These are phyloP conservation scores for Clausena lansium DNA, from an alignment of 345 rosid genomes.

Conservation along the genomic window DNA sequence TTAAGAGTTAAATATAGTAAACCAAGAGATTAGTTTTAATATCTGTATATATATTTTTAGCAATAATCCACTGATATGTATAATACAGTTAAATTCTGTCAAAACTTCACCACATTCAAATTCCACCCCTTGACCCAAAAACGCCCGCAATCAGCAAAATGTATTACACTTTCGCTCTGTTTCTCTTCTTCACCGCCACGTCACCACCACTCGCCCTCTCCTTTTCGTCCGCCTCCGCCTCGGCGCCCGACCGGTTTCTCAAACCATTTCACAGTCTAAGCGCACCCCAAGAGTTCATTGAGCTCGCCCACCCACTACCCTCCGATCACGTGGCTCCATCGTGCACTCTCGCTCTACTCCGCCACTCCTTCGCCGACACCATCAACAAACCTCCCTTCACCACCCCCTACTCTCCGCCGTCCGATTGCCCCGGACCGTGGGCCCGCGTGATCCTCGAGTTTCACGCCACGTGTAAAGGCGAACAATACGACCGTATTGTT, in stretches of 20 bases:
- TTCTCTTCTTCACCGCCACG: slow-evolving; percentile 17
- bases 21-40: no score
- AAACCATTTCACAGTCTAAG: slow-evolving; percentile 24
- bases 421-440: slow-evolving; percentile 65
- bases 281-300: slow-evolving; percentile 46
- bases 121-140: neutral
- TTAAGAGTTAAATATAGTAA: no score
- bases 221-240: slow-evolving; percentile 12
- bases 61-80: no score
- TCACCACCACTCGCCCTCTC: slow-evolving; percentile 14
- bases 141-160: neutral
- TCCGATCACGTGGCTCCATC: slow-evolving; percentile 53
- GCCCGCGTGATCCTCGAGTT: slow-evolving; percentile 55
- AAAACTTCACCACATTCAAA: neutral
- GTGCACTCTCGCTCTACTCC: slow-evolving; percentile 51
- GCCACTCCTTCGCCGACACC: slow-evolving; percentile 83
- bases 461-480: slow-evolving; percentile 51
- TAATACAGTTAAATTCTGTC: no score
- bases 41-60: no score
- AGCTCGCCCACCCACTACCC: slow-evolving; percentile 53
- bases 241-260: slow-evolving; percentile 33
- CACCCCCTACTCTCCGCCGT: slow-evolving; percentile 56
- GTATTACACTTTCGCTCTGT: neutral
- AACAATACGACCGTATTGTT: slow-evolving; percentile 74
- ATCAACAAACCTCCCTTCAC: slow-evolving; percentile 65